Base-by-base conservation (phyloP, 768 basidiomycete genomes). In the Dendrothele bispora region DNA sequence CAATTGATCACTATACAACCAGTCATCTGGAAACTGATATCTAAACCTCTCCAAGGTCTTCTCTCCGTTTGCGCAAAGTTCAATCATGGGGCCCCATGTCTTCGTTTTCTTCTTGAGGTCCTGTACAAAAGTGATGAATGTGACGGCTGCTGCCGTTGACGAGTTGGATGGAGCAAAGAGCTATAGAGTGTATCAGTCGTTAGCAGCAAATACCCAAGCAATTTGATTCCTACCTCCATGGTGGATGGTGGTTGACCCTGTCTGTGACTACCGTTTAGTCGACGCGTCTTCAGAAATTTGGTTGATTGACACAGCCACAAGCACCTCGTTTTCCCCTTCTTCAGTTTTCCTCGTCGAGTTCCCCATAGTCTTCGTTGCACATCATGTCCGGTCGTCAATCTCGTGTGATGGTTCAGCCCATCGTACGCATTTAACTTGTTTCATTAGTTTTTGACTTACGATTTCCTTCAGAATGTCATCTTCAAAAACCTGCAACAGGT, bases 371-470 rank as follows among this genome's bases (percentile, higher is more conserved):
- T 44, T 38, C 41, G 43, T 36, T 41, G 36, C 39, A 48, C 71
- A 83, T 61, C 66, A 98, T 98, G 94, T 92, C 90, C 27, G 84
- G 82, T 60, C 88, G 93, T 61, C 91, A 92, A 65, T 88, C 93
- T 64, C 89, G 93, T 64, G 95, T 98, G 79, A 93, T 98, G 92
- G 95, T 98, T 52, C 95, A 98, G 72, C 94, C 94, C 84, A 97
- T 97, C 85, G 95, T 95, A 69, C n/a, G n/a, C 43, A 50, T 27
- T n/a, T n/a, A n/a, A n/a, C n/a, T 36, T 34, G 29, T 39, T 27
- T 37, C 43, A 21, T 26, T 38, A 38, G 15, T 24, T n/a, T 29
- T 55, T 50, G 53, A 52, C 52, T 55, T 28, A 36, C 50, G 34
- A 42, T 39, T 28, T 35, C 20, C 30, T 46, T 25, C 54, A 95